These are phyloP conservation scores for Arachis stenosperma DNA, from an alignment of 306 rosid species.

Conservation along the genomic window DNA sequence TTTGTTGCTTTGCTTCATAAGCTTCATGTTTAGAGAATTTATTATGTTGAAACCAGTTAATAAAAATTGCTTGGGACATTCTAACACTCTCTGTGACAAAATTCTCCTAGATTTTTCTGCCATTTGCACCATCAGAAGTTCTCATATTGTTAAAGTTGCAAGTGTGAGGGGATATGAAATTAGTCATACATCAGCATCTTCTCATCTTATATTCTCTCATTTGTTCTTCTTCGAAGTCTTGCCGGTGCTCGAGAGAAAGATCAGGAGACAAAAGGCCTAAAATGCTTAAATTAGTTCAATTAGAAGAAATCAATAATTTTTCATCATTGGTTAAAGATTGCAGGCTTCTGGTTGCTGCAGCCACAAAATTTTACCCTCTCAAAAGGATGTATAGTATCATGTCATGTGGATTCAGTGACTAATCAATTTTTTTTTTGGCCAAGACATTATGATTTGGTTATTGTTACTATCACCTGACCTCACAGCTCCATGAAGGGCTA, in stretches of 20 bases:
- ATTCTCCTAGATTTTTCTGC: conserved; percentile 74
- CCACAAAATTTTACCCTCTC: background rate
- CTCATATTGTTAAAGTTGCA: conserved; percentile 38
- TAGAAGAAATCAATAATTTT: conserved; percentile 52
- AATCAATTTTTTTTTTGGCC: background rate
- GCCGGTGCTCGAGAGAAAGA: conserved; percentile 33
- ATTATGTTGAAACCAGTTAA: conserved; percentile 58
- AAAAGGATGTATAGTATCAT: conserved; percentile 2
- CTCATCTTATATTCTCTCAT: conserved; percentile 25
- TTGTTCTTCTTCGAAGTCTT: too few species aligned
- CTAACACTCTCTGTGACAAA: conserved; percentile 61
- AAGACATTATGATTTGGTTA: background rate
- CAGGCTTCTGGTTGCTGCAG: background rate
- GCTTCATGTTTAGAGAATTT: conserved; percentile 20
- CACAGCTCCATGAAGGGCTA: too few species aligned
- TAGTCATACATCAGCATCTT: conserved; percentile 45
- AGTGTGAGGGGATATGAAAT: conserved; percentile 45
- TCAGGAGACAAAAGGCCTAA: conserved; percentile 84
- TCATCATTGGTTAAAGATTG: background rate
- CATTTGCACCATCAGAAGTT: conserved; percentile 89
- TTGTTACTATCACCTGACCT: too few species aligned
- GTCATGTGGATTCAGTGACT: background rate
- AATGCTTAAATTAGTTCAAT: conserved; percentile 63
- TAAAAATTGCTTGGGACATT: conserved; percentile 78
- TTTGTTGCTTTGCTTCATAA: conserved; percentile 18